Base-by-base conservation (phyloP, 2,329 filamentous ascomycete genomes). In the Cryphonectria naterciae region DNA sequence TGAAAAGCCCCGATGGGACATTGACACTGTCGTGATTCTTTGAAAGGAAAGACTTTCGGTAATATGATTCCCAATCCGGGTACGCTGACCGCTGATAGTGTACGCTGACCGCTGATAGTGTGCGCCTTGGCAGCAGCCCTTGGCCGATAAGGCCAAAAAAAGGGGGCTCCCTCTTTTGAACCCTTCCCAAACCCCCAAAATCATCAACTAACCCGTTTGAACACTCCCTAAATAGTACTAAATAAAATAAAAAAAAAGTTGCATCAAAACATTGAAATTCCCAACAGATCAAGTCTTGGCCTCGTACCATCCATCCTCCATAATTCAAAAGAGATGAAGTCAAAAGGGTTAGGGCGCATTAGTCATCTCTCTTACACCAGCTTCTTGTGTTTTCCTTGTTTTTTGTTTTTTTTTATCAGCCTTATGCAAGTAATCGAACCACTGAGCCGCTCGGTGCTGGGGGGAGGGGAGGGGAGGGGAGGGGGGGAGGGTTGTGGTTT, bases 261-360 rank as follows among this genome's bases (percentile, higher is more conserved):
- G 3, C 41, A 17, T 43, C 41, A 43, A 43, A 43, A 0, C 41
- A 43, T 43, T 6, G 13, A 17, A 17, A 15, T 17, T 17, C 5
- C 15, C 13, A 43, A 43, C 41, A 43, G 41, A 43, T 5, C 41
- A 17, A 5, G 15, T 1, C 4, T 1, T 17, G 2, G 41, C 41
- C 15, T 17, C 17, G 6, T 32, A 32, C 32, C 43, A 46, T 6
- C 43, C 43, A 46, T 22, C 17, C 17, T 19, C 43, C 43, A 52
- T 0, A 54, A 22, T 13, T 39, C 46, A 7, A 46, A 46, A 46
- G 54, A 67, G 13, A 60, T 67, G 65, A 67, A 32, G 65, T 67
- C 65, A 61, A 37, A 61, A 60, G 54, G 65, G 54, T 67, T 56
- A 25, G 52, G 65, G 58, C 58, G 35, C 58, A 39, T 61, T 61